phyloP scores from a whole-genome alignment of 176 grass and related monocot genomes.

The Poa pratensis region DNA sequence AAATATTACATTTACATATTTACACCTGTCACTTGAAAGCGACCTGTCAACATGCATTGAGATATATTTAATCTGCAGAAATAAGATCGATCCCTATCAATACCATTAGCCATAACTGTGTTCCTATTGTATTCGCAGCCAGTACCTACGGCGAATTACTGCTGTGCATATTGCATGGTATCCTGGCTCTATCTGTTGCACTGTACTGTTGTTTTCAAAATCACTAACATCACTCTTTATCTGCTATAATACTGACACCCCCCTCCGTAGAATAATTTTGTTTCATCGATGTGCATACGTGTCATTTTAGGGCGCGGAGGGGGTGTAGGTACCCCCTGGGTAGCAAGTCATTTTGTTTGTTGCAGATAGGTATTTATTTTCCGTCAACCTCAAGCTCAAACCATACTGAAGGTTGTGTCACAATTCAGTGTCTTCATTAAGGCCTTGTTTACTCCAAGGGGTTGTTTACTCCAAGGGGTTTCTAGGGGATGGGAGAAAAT shows the following conservation, averaged over 20 bases:
- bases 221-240: background rate
- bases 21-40: background rate
- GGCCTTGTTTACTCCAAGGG: no score
- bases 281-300: no score
- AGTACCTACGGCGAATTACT: conserved; percentile 6
- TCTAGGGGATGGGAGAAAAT: no score
- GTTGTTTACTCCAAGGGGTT: no score
- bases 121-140: conserved; percentile 17
- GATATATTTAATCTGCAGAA: background rate
- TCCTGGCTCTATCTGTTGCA: background rate
- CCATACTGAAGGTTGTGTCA: background rate
- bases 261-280: no score
- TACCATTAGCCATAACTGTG: background rate
- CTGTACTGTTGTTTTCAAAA: background rate
- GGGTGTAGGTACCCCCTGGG: no score
- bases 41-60: background rate
- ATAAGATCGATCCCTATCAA: conserved; percentile 18
- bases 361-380: background rate
- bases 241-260: no score
- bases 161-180: background rate
- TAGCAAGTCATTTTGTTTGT: background rate
- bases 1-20: background rate
- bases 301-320: no score
- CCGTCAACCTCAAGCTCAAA: background rate
- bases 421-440: background rate